Evolutionary conservation across 2,329 filamentous ascomycete genomes (phyloP).

Genomic region (Thermochaetoides dissita): DNA sequence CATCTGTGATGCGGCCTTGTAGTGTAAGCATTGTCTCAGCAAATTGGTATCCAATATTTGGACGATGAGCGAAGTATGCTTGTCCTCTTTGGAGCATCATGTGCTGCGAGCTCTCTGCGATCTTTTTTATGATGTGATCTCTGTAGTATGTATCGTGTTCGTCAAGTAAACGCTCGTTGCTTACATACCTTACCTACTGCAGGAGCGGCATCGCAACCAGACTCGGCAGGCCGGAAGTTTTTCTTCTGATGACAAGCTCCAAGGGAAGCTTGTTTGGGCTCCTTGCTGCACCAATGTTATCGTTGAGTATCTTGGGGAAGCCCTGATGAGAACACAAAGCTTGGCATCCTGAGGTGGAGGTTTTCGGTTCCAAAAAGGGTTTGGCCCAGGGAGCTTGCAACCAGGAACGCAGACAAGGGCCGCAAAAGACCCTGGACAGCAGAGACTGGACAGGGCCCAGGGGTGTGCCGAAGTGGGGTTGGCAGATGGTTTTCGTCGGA

Average conservation of each 20-base stretch:
- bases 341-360: conserved; percentile 2
- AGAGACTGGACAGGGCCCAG: too few relatives aligned
- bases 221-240: conserved; percentile 5
- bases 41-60: too few relatives aligned
- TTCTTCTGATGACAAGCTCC: background rate
- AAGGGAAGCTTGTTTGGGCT: too few relatives aligned
- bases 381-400: conserved; percentile 3
- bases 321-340: conserved; percentile 2
- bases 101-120: too few relatives aligned
- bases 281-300: background rate
- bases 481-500: conserved; percentile 6
- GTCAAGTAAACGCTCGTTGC: background rate
- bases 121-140: background rate
- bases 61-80: too few relatives aligned
- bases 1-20: too few relatives aligned
- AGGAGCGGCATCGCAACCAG: background rate
- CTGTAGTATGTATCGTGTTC: conserved; percentile 2
- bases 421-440: too few relatives aligned
- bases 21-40: too few relatives aligned
- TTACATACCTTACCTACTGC: background rate
- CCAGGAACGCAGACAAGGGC: conserved; percentile 2
- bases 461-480: background rate
- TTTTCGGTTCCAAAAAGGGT: conserved; percentile 7
- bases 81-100: too few relatives aligned
- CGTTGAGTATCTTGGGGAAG: background rate